Conservation (phyloP, 164 flowering plant genomes). For the Vitis vinifera region ASM3070453v1 NC_081814.1:22712501-22713000, state of each 20-base stretch:
- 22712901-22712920: slow-evolving; percentile 29
- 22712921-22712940: slow-evolving; percentile 60
- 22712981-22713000: slow-evolving; percentile 53
- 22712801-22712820: slow-evolving; percentile 3
- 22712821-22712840: slow-evolving; percentile 2
- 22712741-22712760: slow-evolving; percentile 5
- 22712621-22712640: no score
- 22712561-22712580: no score
- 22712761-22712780: not conserved
- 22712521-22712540: no score
- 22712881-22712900: slow-evolving; percentile 44
- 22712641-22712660: no score
- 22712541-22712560: no score
- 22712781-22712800: slow-evolving; percentile 10
- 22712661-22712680: no score
- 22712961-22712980: slow-evolving; percentile 56
- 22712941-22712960: slow-evolving; percentile 58
- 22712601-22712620: no score
- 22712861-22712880: slow-evolving; percentile 19
- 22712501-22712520: no score
- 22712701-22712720: no score
- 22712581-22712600: no score
- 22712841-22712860: slow-evolving; percentile 19
- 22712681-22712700: no score
- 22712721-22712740: not conserved